Conservation (phyloP, 345 rosid genomes). For the Camelina laxa region DNA sequence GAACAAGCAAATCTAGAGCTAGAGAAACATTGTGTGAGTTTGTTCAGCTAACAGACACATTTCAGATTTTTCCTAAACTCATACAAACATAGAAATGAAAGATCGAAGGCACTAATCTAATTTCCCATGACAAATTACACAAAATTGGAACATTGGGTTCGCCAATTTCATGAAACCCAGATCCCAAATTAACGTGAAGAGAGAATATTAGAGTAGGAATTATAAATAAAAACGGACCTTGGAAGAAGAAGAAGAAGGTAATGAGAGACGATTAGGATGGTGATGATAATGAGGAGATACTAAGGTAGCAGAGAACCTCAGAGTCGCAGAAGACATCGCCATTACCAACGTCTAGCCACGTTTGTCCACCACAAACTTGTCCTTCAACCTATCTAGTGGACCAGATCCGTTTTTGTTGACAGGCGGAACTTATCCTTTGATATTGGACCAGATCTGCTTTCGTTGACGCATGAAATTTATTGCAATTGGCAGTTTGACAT, state of each 20-base stretch:
- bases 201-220: slow-evolving; percentile 11
- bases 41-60: slow-evolving; percentile 11
- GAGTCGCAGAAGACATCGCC: slow-evolving; percentile 66
- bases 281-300: slow-evolving; percentile 54
- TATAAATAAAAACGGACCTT: slow-evolving; percentile 53
- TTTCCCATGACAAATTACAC: neutral
- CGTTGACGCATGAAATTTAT: no score
- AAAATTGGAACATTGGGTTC: neutral
- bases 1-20: slow-evolving; percentile 31
- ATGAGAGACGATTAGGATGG: slow-evolving; percentile 51
- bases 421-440: no score
- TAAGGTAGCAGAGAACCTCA: slow-evolving; percentile 68
- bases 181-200: slow-evolving; percentile 15
- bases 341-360: no score
- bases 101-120: slow-evolving; percentile 1
- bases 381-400: no score
- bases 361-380: no score
- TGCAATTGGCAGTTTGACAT: no score
- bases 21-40: neutral
- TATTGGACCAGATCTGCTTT: no score
- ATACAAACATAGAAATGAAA: slow-evolving; percentile 24
- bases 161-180: slow-evolving; percentile 18
- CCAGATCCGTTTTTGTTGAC: no score
- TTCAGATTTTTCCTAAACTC: slow-evolving; percentile 20
- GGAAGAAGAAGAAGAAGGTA: slow-evolving; percentile 59